Base-by-base conservation (phyloP, 2,329 filamentous ascomycete species). In the Claviceps sp. region DNA sequence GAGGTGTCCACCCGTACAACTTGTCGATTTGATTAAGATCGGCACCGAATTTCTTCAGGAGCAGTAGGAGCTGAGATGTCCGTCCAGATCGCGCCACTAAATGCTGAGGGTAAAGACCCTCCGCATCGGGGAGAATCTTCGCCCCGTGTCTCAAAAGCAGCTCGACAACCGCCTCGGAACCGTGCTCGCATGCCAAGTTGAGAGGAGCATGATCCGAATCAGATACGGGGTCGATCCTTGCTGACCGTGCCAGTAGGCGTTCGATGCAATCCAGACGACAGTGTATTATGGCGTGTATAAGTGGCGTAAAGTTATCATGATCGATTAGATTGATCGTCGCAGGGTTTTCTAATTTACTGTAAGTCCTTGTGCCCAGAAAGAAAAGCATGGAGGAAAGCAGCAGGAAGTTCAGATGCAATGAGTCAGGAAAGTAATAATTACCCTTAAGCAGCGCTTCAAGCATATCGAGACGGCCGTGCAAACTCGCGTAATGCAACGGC, bases 31-130 rank as follows among this genome's bases (percentile, higher is more conserved):
- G 90, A 61, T 98, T 82, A 44, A 98, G 76, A 64, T 98, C 84
- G 22, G 89, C 91, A 1, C 90, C 90, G 61, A 93, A 90, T 49
- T 85, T 76, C 64, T 89, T 85, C 13, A 98, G 74, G 41, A 96
- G 74, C 14, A 90, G 71, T 11, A 97, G 74, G 30, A 96, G 77
- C 51, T 87, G 77, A 1, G 89, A 86, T 0, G 82, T 86, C 62
- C 90, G 84, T 2, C 89, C 89, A 34, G 91, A 93, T 52, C 93
- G 80, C 24, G 93, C 91, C 20, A 97, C 91, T 37, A 97, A 78
- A 69, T 98, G 93, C 64, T 97, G 93, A n/a, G 93, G 93, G 63
- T 88, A 98, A 11, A 98, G 74, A 1, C 93, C 93, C 72, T 98
- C 93, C 2, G 93, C 93, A 68, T 98, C 93, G 8, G 93, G 84